These are phyloP conservation scores for Leccinum longicurvipes DNA, from an alignment of 768 basidiomycete genomes.

Conservation along the genomic window DNA sequence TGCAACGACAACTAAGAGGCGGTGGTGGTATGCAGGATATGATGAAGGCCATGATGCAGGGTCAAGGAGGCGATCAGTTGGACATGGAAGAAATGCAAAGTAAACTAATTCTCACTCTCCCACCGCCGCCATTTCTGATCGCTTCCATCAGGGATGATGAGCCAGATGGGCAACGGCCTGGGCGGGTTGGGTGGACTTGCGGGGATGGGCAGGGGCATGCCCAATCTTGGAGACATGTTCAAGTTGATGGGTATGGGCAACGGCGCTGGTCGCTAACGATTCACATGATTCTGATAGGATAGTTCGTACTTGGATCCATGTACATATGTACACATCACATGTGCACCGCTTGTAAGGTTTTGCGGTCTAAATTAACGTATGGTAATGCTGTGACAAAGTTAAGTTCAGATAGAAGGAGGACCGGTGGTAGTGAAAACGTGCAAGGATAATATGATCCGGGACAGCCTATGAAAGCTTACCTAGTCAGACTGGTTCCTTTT, in stretches of 20 bases:
- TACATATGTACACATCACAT: slow-evolving; percentile 10
- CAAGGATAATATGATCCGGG: slow-evolving; percentile 16
- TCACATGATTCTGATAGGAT: slow-evolving; percentile 6
- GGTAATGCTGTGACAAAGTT: slow-evolving; percentile 24
- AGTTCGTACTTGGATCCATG: slow-evolving; percentile 11
- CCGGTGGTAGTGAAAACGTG: slow-evolving; percentile 8
- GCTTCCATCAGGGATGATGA: slow-evolving; percentile 70
- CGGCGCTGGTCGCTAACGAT: slow-evolving; percentile 30
- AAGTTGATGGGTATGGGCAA: slow-evolving; percentile 88
- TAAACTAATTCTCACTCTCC: slow-evolving; percentile 33
- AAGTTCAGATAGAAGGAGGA: slow-evolving; percentile 17
- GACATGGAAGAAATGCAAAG: slow-evolving; percentile 97
- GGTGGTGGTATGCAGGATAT: slow-evolving; percentile 95
- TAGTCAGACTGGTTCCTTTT: slow-evolving; percentile 37
- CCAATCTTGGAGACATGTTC: slow-evolving; percentile 73
- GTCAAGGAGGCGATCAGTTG: slow-evolving; percentile 82
- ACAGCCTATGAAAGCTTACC: slow-evolving; percentile 15
- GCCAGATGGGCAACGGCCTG: slow-evolving; percentile 68
- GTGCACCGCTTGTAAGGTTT: slow-evolving; percentile 14
- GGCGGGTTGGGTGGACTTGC: slow-evolving; percentile 49
- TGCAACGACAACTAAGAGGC: slow-evolving; percentile 76
- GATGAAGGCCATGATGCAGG: slow-evolving; percentile 98
- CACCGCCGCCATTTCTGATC: slow-evolving; percentile 6
- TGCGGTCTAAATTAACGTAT: slow-evolving; percentile 16
- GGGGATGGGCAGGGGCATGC: slow-evolving; percentile 60